These are phyloP conservation scores for sunflower (Helianthus annuus) DNA, from an alignment of 129 eudicot species.

Conservation along the genomic window DNA sequence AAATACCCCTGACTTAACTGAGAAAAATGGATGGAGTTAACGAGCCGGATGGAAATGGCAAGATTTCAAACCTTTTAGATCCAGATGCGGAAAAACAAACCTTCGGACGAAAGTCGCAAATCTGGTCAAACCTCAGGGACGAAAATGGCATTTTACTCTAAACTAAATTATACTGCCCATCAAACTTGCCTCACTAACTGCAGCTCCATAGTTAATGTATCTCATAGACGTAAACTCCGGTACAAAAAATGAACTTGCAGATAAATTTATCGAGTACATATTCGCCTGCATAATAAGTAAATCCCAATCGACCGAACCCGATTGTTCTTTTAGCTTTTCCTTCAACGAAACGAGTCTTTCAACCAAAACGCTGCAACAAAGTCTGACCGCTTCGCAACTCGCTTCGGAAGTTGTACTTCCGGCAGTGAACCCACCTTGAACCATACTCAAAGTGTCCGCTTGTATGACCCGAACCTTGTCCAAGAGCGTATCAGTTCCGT, in stretches of 20 bases:
- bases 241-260: conserved; percentile 68
- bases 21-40: too few species aligned
- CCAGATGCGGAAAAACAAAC: too few species aligned
- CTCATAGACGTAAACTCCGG: conserved; percentile 54
- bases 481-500: conserved; percentile 50
- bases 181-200: conserved; percentile 76
- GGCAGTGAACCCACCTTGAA: conserved; percentile 87
- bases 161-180: not conserved
- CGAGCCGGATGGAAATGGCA: too few species aligned
- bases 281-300: conserved; percentile 60
- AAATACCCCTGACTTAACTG: too few species aligned
- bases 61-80: too few species aligned
- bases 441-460: conserved; percentile 77
- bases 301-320: conserved; percentile 64
- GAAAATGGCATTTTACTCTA: too few species aligned
- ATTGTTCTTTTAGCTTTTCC: conserved; percentile 46
- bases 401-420: conserved; percentile 97
- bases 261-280: conserved; percentile 48
- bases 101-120: too few species aligned
- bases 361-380: conserved; percentile 72
- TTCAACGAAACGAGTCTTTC: conserved; percentile 62
- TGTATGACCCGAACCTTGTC: conserved; percentile 75
- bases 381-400: conserved; percentile 78
- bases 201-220: conserved; percentile 93
- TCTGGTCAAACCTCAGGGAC: too few species aligned